Evolutionary conservation across 129 eudicot species (phyloP), one percentile per base, ranked within the genome.

Genomic region (Escallonia rubra): DNA sequence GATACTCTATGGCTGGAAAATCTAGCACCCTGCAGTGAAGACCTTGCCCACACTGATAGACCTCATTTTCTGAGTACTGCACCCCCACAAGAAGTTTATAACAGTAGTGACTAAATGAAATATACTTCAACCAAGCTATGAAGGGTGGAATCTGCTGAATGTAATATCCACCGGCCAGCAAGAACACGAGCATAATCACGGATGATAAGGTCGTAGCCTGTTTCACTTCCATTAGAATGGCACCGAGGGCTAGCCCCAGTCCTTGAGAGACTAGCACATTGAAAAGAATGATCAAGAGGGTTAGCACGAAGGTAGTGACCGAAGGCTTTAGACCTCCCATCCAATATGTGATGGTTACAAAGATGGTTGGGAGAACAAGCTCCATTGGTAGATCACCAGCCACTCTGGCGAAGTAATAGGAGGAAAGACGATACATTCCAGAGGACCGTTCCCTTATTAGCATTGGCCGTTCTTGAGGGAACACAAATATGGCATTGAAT

Each of bases 181-280:
- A 79, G 57, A 92, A 83, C n/a, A 92, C 95, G 43, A 92, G 91
- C 91, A 88, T 88, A 69, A 80, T 70, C 57, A 92, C 96, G 0
- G 98, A 92, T 41, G 98, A 84, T 47, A 92, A 71, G 39, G 98
- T 86, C 5, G 95, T 82, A 48, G 91, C 98, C 52, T 88, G 96
- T 65, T 88, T 88, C 4, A 88, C 83, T 67, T 92, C 98, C 98
- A 86, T 88, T 8, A 92, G 61, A 34, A 92, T 72, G 61, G 98
- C 98, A 14, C 98, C 98, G 2, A 92, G 87, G 64, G 96, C 98
- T 64, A 92, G 83, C 41, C 98, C 98, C 23, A 92, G 84, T 40
- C 98, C 95, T 78, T 92, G 98, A 43, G 98, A 85, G 23, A 92
- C 98, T n/a, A 92, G 85, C 70, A 92, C 98, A 46, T 86, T 88